phyloP scores from a whole-genome alignment of 768 basidiomycete genomes.

The Leccinellum albellum region DNA sequence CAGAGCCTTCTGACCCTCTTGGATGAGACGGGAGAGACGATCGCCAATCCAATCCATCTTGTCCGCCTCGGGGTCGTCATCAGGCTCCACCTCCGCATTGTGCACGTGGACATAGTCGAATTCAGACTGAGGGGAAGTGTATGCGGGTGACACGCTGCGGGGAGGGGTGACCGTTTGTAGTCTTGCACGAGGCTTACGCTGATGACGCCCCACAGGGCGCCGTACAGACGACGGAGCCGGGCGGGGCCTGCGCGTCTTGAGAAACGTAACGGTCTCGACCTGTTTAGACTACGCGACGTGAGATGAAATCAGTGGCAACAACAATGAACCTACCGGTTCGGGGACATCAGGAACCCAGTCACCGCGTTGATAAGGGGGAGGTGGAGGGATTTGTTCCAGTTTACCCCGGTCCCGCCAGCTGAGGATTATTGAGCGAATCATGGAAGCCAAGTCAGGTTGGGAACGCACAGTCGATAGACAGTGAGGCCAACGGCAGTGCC shows the following conservation, averaged over 20 bases:
- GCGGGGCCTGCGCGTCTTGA: constrained; percentile 38
- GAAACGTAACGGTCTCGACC: constrained; percentile 36
- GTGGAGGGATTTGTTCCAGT: constrained; percentile 43
- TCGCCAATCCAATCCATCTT: constrained; percentile 85
- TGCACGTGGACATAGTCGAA: constrained; percentile 37
- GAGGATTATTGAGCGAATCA: constrained; percentile 2
- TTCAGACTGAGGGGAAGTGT: constrained; percentile 37
- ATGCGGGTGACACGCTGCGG: constrained; percentile 24
- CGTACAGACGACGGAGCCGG: constrained; percentile 28
- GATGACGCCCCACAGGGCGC: constrained; percentile 35
- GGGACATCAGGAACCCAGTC: constrained; percentile 48
- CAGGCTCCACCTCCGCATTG: constrained; percentile 33
- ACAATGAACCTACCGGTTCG: constrained; percentile 28
- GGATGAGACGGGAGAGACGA: constrained; percentile 64
- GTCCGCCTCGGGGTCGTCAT: constrained; percentile 36
- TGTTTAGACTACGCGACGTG: constrained; percentile 24
- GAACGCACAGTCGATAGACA: constrained; percentile 77
- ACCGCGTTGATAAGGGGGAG: constrained; percentile 64
- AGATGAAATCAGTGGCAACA: constrained; percentile 8
- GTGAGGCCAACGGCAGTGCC: constrained; percentile 85
- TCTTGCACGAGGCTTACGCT: constrained; percentile 32
- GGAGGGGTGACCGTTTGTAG: constrained; percentile 24
- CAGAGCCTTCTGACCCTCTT: constrained; percentile 75
- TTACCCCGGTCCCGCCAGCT: constrained; percentile 82
- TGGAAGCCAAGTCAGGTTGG: neutral